phyloP scores from a whole-genome alignment of 1,284 basidiomycete genomes.

The Cystobasidiaceae sp. region DNA sequence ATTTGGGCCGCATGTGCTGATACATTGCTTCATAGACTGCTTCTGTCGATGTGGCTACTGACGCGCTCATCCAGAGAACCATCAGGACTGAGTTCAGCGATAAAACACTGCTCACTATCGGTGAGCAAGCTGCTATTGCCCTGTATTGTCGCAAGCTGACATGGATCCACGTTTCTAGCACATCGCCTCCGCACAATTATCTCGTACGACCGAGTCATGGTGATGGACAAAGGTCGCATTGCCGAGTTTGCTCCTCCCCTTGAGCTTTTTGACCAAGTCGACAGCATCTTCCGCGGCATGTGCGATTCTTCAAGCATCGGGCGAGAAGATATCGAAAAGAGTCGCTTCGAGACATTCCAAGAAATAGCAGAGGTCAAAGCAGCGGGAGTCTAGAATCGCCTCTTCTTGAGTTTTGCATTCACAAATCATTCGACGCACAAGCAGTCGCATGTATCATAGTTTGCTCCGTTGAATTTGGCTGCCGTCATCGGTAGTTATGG shows the following conservation, averaged over 20 bases:
- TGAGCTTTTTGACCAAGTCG: constrained; percentile 55
- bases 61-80: constrained; percentile 77
- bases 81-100: constrained; percentile 73
- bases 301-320: constrained; percentile 53
- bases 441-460: neutral
- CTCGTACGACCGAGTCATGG: constrained; percentile 67
- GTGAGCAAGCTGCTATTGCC: too few relatives aligned
- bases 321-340: constrained; percentile 2
- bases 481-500: neutral
- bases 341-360: constrained; percentile 13
- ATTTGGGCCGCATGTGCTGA: constrained; percentile 8
- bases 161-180: constrained; percentile 38
- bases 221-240: constrained; percentile 65
- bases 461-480: neutral
- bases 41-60: constrained; percentile 67
- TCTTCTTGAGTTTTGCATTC: neutral
- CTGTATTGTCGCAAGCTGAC: constrained; percentile 42
- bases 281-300: constrained; percentile 62
- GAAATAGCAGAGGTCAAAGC: constrained; percentile 9
- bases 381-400: neutral
- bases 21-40: constrained; percentile 48
- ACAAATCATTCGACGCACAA: neutral
- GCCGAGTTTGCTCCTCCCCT: constrained; percentile 61
- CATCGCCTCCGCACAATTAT: constrained; percentile 71
- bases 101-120: constrained; percentile 71